Evolutionary conservation across 2,329 filamentous ascomycete genomes (phyloP), one percentile per base, ranked within the genome.

Genomic region (Cyphellophora attinorum): DNA sequence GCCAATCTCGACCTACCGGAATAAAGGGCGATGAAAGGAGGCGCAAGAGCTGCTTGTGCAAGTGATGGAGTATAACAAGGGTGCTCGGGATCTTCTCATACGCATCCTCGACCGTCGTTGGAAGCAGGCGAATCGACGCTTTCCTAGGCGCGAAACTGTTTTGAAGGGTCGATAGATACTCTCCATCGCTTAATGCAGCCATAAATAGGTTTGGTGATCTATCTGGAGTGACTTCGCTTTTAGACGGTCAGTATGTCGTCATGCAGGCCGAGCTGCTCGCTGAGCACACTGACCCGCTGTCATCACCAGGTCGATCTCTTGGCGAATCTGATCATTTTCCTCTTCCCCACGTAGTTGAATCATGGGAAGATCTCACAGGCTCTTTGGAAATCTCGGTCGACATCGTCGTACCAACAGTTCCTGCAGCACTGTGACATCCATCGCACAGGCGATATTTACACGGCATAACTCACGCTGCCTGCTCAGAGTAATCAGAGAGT

Each of bases 71-170:
- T n/a, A n/a, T n/a, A n/a, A n/a, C n/a, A n/a, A n/a, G n/a, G n/a
- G n/a, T n/a, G n/a, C n/a, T n/a, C n/a, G n/a, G 37, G 14, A 56
- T 51, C 18, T 45, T 47, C 30, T 52, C 43, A 39, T 55, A 55
- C 4, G 49, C 50, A 18, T 48, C 42, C 14, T 55, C 48, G 3
- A 55, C 49, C 13, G 39, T 44, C 5, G 17, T 14, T 2, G 51
- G 46, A 10, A 55, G 35, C 14, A 30, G 31, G 13, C 34, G 12
- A 15, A 52, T 42, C 15, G 19, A 30, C 25, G 38, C 37, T 35
- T 48, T 30, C 16, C 35, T 21, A 2, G 29, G 38, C 17, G 21
- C 28, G 6, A 41, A 27, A 34, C 36, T 42, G 28, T 41, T 29
- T 17, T 23, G 18, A 12, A 44, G 31, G 5, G 33, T 40, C 5